Percentiles rank a stretch among this genome's conserved stretches.
These are phyloP conservation scores for Castanea sativa DNA, from an alignment of 306 rosid genomes.

Conservation along the genomic window DNA sequence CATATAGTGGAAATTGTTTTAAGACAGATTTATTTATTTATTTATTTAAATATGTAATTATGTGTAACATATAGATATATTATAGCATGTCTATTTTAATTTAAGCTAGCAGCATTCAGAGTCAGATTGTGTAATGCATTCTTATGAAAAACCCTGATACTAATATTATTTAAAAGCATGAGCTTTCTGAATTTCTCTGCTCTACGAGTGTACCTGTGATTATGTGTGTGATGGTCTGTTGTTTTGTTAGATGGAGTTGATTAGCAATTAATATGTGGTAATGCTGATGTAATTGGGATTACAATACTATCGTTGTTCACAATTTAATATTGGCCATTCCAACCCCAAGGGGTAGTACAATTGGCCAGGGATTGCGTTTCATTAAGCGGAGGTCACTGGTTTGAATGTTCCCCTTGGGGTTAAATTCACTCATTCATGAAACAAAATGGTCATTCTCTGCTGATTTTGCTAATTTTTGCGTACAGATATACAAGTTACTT, in stretches of 20 bases:
- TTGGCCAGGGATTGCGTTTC: not conserved
- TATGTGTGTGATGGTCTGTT: not conserved
- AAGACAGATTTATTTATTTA: too few relatives aligned
- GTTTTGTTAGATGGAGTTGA: not conserved
- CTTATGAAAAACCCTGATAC: not conserved
- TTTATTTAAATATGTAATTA: too few relatives aligned
- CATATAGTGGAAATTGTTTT: too few relatives aligned
- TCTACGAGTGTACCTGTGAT: not conserved
- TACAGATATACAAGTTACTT: slow-evolving; percentile 2
- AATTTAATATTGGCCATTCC: slow-evolving; percentile 1
- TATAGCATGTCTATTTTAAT: not conserved
- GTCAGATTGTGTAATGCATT: not conserved
- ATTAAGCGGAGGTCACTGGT: not conserved
- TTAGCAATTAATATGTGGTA: not conserved
- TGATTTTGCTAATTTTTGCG: not conserved
- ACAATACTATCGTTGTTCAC: not conserved
- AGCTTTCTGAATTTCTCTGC: not conserved
- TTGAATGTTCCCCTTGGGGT: not conserved
- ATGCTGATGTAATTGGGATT: not conserved
- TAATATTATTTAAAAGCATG: not conserved
- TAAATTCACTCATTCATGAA: too few relatives aligned
- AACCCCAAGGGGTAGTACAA: not conserved
- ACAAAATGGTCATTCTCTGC: not conserved
- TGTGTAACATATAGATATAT: too few relatives aligned
- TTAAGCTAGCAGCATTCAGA: not conserved